Conservation (phyloP, 2,329 filamentous ascomycete genomes). For the Phoma sp. region DNA sequence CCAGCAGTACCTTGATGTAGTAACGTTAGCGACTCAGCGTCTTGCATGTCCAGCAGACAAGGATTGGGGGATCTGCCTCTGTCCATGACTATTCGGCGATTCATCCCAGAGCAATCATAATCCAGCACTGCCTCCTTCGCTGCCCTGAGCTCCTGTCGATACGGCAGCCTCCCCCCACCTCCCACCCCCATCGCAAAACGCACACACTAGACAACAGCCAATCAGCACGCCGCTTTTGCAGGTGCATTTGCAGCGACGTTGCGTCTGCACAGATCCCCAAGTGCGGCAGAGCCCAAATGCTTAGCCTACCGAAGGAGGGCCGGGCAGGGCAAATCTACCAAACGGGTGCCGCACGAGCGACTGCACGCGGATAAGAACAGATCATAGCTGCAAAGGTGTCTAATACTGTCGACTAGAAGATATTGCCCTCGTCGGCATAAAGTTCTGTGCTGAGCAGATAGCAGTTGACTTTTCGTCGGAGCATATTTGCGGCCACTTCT, state of each 20-base stretch:
- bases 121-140: slow-evolving; percentile 14
- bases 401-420: slow-evolving; percentile 6
- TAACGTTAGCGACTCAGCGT: slow-evolving; percentile 12
- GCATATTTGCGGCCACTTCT: not conserved
- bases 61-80: slow-evolving; percentile 15
- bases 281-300: slow-evolving; percentile 12
- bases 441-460: not conserved
- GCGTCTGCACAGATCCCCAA: slow-evolving; percentile 11
- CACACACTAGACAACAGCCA: not conserved
- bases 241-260: not conserved
- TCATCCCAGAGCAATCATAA: slow-evolving; percentile 3
- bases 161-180: not conserved
- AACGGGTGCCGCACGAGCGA: slow-evolving; percentile 10
- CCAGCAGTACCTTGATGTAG: slow-evolving; percentile 3
- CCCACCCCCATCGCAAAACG: not conserved
- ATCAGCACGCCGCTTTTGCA: not conserved
- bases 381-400: slow-evolving; percentile 6
- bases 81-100: slow-evolving; percentile 3
- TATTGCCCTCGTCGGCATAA: not conserved
- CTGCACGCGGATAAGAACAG: slow-evolving; percentile 4
- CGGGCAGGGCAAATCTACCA: slow-evolving; percentile 6
- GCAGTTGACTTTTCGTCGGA: slow-evolving; percentile 5
- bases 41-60: slow-evolving; percentile 13
- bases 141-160: slow-evolving; percentile 1
- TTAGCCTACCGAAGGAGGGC: slow-evolving; percentile 16